Percentiles rank a stretch among this genome's conserved stretches.
Evolutionary conservation across 306 rosid species (phyloP).

Genomic region (Prosopis cineraria): DNA sequence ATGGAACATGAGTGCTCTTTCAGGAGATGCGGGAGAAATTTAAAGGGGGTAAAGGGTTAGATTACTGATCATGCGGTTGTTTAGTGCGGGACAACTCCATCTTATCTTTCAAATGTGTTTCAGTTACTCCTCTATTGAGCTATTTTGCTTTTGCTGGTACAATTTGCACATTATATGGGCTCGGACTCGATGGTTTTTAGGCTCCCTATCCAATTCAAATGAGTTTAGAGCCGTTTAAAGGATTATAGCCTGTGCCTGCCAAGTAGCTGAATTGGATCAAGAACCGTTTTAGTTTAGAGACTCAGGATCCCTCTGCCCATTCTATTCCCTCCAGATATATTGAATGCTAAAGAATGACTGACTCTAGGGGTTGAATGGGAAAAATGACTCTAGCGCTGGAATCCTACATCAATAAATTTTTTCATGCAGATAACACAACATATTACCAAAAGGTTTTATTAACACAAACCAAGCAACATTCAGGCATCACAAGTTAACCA

Average conservation of each 20-base stretch:
- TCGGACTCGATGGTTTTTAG: not conserved
- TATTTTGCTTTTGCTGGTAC: not conserved
- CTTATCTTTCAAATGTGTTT: not conserved
- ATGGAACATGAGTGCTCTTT: not conserved
- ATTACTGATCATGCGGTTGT: not conserved
- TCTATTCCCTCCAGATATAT: not conserved
- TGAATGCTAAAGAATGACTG: not conserved
- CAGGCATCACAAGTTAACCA: not conserved
- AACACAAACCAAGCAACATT: slow-evolving; percentile 16
- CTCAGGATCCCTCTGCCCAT: not conserved
- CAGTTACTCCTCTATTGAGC: not conserved
- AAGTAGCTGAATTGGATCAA: not conserved
- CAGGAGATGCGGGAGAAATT: not conserved
- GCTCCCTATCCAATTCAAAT: not conserved
- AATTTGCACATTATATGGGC: not conserved
- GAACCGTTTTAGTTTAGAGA: not conserved
- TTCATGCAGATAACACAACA: not conserved
- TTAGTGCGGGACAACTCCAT: not conserved
- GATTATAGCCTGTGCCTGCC: not conserved
- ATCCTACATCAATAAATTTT: slow-evolving; percentile 17
- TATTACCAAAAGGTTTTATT: not conserved
- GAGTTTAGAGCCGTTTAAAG: not conserved
- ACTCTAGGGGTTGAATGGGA: not conserved
- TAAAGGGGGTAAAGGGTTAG: not conserved
- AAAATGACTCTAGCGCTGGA: not conserved